phyloP scores from a whole-genome alignment of 306 rosid species.

The Hylodesmum podocarpum region DNA sequence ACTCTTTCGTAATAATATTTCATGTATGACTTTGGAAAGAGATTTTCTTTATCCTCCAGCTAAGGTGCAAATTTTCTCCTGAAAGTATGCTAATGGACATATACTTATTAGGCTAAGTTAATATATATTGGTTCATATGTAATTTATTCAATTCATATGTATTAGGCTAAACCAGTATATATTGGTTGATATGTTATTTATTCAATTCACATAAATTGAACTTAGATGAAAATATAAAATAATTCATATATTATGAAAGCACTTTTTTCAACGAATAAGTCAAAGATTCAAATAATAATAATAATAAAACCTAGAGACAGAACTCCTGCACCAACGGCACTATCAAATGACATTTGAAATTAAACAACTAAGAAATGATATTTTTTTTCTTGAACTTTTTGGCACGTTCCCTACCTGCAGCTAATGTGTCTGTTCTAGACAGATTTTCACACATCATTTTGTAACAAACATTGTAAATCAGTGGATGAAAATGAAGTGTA shows the following conservation, averaged over 20 bases:
- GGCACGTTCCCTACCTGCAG: conserved; percentile 17
- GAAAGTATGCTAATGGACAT: too few relatives aligned
- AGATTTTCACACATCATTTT: background rate
- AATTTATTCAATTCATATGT: too few relatives aligned
- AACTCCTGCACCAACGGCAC: background rate
- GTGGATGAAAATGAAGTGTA: conserved; percentile 10
- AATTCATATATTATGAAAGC: background rate
- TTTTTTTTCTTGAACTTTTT: background rate
- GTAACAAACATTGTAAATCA: background rate
- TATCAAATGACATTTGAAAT: conserved; percentile 23
- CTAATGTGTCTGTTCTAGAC: background rate
- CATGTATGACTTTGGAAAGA: too few relatives aligned
- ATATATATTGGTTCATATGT: too few relatives aligned
- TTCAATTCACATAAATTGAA: too few relatives aligned
- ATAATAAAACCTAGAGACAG: background rate
- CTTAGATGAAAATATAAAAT: background rate
- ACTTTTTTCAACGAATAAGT: background rate
- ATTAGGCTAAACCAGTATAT: too few relatives aligned
- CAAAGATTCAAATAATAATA: background rate
- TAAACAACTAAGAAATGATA: background rate
- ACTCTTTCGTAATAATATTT: too few relatives aligned
- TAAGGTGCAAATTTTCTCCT: too few relatives aligned
- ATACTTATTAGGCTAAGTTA: too few relatives aligned
- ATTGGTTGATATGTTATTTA: too few relatives aligned
- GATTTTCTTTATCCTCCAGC: too few relatives aligned